Evolutionary conservation across 257 asterid genomes (phyloP), one percentile per base, ranked within the genome.

Genomic region (Plantago ovata): DNA sequence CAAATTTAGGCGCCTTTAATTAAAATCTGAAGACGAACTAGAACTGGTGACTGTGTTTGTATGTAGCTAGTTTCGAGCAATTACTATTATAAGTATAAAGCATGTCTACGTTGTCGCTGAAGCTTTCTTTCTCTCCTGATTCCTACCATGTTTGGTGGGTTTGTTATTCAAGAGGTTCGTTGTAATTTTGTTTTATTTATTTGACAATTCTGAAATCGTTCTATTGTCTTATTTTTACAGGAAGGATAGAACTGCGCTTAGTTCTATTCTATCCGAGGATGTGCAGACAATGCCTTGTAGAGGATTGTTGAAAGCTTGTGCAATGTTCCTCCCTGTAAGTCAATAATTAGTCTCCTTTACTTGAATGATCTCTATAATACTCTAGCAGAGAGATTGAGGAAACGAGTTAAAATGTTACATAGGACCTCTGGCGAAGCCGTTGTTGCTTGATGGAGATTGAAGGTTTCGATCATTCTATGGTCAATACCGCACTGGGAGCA

Each of bases 401-500:
- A 57, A 38, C 52, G 50, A 24, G 38, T 24, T 43, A 51, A 63
- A 67, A 63, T 60, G 59, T 40, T 71, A 22, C 68, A 32, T 64
- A 92, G 98, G 95, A 92, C 73, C 81, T 92, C 39, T 92, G 98
- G 98, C 70, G 64, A 71, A 88, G 96, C 63, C 94, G 92, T 9
- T 20, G 84, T 63, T 80, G 84, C 87, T 76, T 92, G 79, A 68
- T 76, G 65, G 85, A 77, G 15, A 67, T 92, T 38, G 98, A 92
- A 75, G 96, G 95, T 42, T 84, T 92, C 69, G 94, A 85, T 70
- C 95, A 88, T 75, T 72, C 95, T 49, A 51, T 71, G 15, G 89
- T 77, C 65, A 92, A 92, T 68, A 73, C 76, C 40, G 77, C 84
- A 41, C 63, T 92, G 67, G 98, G 98, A 33, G 96, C 85, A 28